Conservation (phyloP, 2,329 filamentous ascomycete genomes). For the Emericellopsis cladophorae region DNA sequence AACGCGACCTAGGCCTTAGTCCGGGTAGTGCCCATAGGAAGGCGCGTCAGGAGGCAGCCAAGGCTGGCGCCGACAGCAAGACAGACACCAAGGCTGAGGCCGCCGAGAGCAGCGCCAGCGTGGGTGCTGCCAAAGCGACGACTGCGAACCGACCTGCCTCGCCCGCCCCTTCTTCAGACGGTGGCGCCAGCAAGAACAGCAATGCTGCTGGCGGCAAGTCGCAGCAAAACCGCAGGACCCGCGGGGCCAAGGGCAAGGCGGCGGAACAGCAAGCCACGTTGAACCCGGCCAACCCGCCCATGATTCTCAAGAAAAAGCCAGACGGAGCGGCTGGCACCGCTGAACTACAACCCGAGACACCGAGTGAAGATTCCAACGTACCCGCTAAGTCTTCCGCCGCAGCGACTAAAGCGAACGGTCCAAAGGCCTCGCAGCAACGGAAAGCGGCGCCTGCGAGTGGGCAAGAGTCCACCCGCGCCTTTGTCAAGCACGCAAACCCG, state of each 20-base stretch:
- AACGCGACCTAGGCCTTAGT: slow-evolving; percentile 53
- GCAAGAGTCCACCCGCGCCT: slow-evolving; percentile 49
- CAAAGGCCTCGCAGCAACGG: slow-evolving; percentile 15
- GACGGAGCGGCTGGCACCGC: slow-evolving; percentile 8
- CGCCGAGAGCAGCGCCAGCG: slow-evolving; percentile 3
- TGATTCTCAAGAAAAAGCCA: slow-evolving; percentile 29
- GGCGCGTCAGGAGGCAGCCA: slow-evolving; percentile 44
- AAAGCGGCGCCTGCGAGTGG: slow-evolving; percentile 14
- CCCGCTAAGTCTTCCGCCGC: slow-evolving; percentile 6
- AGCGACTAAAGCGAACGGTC: slow-evolving; percentile 7
- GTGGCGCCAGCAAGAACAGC: background rate
- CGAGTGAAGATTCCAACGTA: slow-evolving; percentile 4
- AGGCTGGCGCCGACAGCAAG: slow-evolving; percentile 37
- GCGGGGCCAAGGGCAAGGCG: slow-evolving; percentile 25
- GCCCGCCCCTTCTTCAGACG: slow-evolving; percentile 7
- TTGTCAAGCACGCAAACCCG: slow-evolving; percentile 73
- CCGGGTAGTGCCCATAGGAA: slow-evolving; percentile 49
- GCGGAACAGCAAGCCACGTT: slow-evolving; percentile 15
- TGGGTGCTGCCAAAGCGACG: slow-evolving; percentile 6
- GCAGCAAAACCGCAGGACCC: slow-evolving; percentile 13
- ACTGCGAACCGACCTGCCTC: slow-evolving; percentile 9
- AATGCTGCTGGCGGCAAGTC: background rate
- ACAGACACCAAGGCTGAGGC: slow-evolving; percentile 5
- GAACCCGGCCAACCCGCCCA: slow-evolving; percentile 16
- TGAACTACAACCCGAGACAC: background rate